Evolutionary conservation across 306 rosid genomes (phyloP).

Genomic region (Begonia peltatifolia): DNA sequence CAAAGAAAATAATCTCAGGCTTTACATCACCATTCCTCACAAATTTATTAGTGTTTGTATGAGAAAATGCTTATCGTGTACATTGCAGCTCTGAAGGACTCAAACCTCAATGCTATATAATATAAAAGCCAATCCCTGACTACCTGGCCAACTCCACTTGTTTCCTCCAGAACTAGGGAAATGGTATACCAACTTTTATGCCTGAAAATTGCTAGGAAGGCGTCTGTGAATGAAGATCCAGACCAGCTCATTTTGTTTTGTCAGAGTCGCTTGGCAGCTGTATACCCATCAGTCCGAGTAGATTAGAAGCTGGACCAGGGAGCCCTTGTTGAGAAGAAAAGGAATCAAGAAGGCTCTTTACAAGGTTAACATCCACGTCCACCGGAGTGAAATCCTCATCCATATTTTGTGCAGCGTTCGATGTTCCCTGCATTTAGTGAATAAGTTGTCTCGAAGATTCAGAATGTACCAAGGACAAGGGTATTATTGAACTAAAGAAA

Average conservation of each 20-base stretch:
- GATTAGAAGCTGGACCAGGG: conserved; percentile 97
- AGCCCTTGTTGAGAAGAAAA: conserved; percentile 93
- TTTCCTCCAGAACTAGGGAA: too few relatives aligned
- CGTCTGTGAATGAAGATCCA: not conserved
- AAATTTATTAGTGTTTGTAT: too few relatives aligned
- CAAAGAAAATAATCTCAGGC: too few relatives aligned
- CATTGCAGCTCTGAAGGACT: too few relatives aligned
- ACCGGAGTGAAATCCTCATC: conserved; percentile 78
- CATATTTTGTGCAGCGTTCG: conserved; percentile 37
- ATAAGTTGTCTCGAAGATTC: not conserved
- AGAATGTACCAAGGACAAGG: not conserved
- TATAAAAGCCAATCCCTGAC: too few relatives aligned
- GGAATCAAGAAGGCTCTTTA: conserved; percentile 83
- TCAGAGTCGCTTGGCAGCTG: conserved; percentile 57
- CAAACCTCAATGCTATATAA: too few relatives aligned
- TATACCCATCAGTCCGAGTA: conserved; percentile 88
- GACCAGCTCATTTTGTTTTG: conserved; percentile 38
- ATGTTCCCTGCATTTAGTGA: conserved; percentile 45
- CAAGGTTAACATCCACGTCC: conserved; percentile 88
- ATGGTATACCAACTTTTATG: too few relatives aligned
- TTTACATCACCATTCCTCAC: too few relatives aligned
- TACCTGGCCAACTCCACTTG: too few relatives aligned
- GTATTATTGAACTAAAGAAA: too few relatives aligned
- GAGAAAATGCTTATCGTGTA: too few relatives aligned
- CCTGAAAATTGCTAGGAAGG: too few relatives aligned